Evolutionary conservation across 192 early-diverging fungal species (phyloP).

Genomic region (Obelidium mucronatum): DNA sequence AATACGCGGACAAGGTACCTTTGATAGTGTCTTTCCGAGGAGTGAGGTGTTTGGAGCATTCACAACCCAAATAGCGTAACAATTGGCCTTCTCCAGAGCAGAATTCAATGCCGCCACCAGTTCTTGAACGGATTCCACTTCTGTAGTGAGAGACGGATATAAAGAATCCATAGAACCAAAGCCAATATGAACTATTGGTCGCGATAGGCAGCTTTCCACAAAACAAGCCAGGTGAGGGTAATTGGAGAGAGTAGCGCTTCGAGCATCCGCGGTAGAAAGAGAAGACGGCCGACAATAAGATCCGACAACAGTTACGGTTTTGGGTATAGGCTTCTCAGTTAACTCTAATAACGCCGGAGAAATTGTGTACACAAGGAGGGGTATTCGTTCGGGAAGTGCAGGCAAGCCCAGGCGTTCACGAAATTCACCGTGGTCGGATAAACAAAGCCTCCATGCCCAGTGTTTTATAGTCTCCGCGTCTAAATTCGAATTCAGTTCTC

Average conservation of each 20-base stretch:
- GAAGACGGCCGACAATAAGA: too few species aligned
- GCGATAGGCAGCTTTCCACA: neutral
- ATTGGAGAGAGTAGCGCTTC: neutral
- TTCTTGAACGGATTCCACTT: neutral
- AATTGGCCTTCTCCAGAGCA: neutral
- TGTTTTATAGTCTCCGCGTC: neutral
- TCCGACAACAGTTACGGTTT: too few species aligned
- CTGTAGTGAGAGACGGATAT: neutral
- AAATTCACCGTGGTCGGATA: neutral
- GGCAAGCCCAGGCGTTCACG: neutral
- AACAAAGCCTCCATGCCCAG: neutral
- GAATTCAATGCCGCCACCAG: neutral
- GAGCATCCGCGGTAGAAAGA: neutral
- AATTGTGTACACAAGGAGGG: too few species aligned
- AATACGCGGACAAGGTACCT: neutral
- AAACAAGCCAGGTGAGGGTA: neutral
- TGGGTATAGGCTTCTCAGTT: too few species aligned
- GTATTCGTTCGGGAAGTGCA: too few species aligned
- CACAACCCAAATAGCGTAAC: slow-evolving; percentile 15
- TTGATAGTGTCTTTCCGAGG: neutral
- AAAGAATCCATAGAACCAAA: slow-evolving; percentile 29
- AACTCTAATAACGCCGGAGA: too few species aligned
- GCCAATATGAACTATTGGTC: slow-evolving; percentile 8
- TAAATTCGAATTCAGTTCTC: neutral
- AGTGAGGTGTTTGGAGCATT: neutral